These are phyloP conservation scores for Cryptococcus sp. DNA, from an alignment of 1,284 basidiomycete genomes.

Conservation along the genomic window DNA sequence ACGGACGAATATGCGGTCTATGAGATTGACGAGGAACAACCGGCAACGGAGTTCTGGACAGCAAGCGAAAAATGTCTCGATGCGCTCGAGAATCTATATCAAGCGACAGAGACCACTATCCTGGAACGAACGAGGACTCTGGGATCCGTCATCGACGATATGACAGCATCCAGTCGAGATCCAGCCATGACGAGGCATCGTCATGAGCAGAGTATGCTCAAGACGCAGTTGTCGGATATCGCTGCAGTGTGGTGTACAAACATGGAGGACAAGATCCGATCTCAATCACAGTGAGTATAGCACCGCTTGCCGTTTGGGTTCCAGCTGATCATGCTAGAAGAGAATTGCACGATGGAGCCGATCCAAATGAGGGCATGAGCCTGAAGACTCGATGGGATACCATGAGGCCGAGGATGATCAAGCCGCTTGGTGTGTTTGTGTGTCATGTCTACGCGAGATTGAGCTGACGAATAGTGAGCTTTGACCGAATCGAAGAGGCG, in stretches of 20 bases:
- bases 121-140: constrained; percentile 49
- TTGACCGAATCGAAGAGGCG: constrained; percentile 63
- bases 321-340: constrained; percentile 17
- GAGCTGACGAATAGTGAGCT: constrained; percentile 51
- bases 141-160: constrained; percentile 49
- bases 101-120: constrained; percentile 54
- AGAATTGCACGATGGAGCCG: constrained; percentile 32
- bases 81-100: constrained; percentile 65
- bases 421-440: constrained; percentile 31
- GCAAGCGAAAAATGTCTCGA: constrained; percentile 63
- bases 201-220: constrained; percentile 36
- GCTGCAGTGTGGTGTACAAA: constrained; percentile 64
- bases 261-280: constrained; percentile 66
- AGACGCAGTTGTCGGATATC: constrained; percentile 65
- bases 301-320: neutral
- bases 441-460: neutral
- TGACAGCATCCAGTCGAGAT: constrained; percentile 13
- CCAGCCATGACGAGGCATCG: constrained; percentile 18
- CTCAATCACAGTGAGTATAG: constrained; percentile 57
- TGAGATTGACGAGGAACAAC: constrained; percentile 57
- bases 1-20: constrained; percentile 58
- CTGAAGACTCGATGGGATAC: constrained; percentile 34
- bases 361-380: constrained; percentile 30
- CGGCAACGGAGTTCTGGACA: constrained; percentile 75
- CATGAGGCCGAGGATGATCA: constrained; percentile 40